Evolutionary conservation across 257 asterid species (phyloP).

Genomic region (Przewalskia tangutica): DNA sequence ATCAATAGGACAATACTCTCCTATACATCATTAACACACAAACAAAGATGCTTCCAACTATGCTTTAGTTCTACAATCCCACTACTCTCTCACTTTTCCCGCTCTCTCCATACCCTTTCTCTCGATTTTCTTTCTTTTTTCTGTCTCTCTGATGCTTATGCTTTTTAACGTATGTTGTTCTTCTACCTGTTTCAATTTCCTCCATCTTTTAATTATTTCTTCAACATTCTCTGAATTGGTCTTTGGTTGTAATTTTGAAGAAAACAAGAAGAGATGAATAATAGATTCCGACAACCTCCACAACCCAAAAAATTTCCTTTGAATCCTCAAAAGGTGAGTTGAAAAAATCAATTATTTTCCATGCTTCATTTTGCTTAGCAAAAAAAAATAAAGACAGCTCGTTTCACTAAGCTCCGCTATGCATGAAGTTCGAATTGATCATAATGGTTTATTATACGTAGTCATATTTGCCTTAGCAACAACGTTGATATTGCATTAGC

Average conservation of each 20-base stretch:
- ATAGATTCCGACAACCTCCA: not conserved
- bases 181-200: not conserved
- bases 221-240: not conserved
- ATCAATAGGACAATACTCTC: not conserved
- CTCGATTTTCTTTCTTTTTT: not conserved
- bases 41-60: slow-evolving; percentile 4
- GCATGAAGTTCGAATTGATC: no score
- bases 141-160: not conserved
- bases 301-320: slow-evolving; percentile 20
- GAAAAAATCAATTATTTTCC: not conserved
- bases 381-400: no score
- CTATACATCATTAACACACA: not conserved
- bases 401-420: no score
- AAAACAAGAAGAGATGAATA: slow-evolving; percentile 13
- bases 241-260: not conserved
- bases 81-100: slow-evolving; percentile 9
- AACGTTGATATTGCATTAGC: not conserved
- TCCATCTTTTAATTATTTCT: not conserved
- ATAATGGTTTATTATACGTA: no score
- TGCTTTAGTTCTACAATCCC: not conserved
- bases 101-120: not conserved
- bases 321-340: slow-evolving; percentile 48
- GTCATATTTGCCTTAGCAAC: not conserved
- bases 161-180: not conserved
- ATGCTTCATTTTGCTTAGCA: not conserved